Evolutionary conservation across 352 stramenopile species (phyloP).

Genomic region (Pythium scleroteichum): DNA sequence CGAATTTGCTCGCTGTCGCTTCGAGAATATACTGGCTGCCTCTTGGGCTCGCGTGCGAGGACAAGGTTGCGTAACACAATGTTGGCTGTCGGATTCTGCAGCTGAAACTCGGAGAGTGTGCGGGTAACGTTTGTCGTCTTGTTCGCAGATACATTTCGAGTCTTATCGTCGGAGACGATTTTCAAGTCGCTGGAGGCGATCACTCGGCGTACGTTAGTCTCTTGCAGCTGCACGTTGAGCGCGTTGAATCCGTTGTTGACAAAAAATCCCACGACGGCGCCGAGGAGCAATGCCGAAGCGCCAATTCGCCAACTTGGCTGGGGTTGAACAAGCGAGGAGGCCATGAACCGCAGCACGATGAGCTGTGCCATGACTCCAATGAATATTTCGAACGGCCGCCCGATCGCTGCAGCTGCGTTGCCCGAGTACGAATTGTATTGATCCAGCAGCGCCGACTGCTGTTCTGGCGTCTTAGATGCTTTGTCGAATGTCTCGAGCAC

Average conservation of each 20-base stretch:
- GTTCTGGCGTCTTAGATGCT: too few relatives aligned
- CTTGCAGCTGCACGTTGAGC: conserved; percentile 13
- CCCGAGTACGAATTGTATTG: conserved; percentile 23
- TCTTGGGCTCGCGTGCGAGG: background rate
- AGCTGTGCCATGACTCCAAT: conserved; percentile 11
- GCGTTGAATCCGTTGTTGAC: conserved; percentile 21
- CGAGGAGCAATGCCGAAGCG: background rate
- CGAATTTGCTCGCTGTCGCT: too few relatives aligned
- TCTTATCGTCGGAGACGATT: too few relatives aligned
- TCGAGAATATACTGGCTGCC: too few relatives aligned
- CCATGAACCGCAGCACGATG: conserved; percentile 6
- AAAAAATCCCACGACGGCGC: conserved; percentile 1
- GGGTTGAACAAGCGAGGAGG: background rate
- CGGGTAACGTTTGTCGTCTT: background rate
- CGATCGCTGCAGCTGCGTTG: conserved; percentile 13
- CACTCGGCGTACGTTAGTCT: background rate
- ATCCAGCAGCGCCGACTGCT: too few relatives aligned
- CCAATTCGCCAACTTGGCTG: conserved; percentile 3
- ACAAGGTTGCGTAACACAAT: conserved; percentile 14
- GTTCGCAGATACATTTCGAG: too few relatives aligned
- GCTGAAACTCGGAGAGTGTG: background rate
- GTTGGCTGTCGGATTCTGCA: conserved; percentile 17
- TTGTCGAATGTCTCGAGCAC: too few relatives aligned
- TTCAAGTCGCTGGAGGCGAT: background rate
- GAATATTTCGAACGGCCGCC: conserved; percentile 8